phyloP scores from a whole-genome alignment of 2,329 filamentous ascomycete species.

The Nigrograna mackinnonii region DNA sequence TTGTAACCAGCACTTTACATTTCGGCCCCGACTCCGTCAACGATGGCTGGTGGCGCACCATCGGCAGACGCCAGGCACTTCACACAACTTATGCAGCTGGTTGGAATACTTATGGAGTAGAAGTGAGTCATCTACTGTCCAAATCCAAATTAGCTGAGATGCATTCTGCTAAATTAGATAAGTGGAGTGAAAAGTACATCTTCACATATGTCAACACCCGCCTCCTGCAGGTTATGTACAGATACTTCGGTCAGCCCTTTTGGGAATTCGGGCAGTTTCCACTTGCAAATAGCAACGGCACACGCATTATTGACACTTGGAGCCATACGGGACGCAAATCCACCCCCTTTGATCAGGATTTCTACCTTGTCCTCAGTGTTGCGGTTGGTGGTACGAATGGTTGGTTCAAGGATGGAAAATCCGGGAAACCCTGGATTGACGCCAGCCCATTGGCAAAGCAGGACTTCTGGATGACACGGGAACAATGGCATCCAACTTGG shows the following conservation, averaged over 20 bases:
- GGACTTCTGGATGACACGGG: constrained; percentile 75
- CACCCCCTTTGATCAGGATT: constrained; percentile 75
- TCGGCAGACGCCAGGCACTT: constrained; percentile 73
- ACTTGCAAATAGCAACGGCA: constrained; percentile 65
- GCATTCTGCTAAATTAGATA: too few relatives aligned
- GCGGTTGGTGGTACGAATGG: constrained; percentile 79
- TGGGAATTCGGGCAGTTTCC: constrained; percentile 73
- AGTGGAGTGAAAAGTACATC: constrained; percentile 83
- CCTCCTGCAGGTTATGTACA: constrained; percentile 79
- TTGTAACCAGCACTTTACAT: constrained; percentile 77
- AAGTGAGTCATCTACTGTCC: constrained; percentile 42
- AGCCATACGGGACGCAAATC: constrained; percentile 60
- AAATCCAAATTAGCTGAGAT: constrained; percentile 5
- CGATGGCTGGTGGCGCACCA: constrained; percentile 83
- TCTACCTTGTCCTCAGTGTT: constrained; percentile 77
- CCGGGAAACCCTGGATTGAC: constrained; percentile 80
- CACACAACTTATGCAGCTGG: constrained; percentile 72
- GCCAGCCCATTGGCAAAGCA: constrained; percentile 65
- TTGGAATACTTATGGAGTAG: constrained; percentile 79
- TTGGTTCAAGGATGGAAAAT: constrained; percentile 77
- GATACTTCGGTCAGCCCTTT: constrained; percentile 68
- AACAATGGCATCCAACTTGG: constrained; percentile 74
- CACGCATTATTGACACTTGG: constrained; percentile 67
- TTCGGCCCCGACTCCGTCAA: constrained; percentile 75
- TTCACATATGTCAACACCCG: constrained; percentile 85